These are phyloP conservation scores for Cercospora citrullina DNA, from an alignment of 2,329 filamentous ascomycete genomes.

Conservation along the genomic window DNA sequence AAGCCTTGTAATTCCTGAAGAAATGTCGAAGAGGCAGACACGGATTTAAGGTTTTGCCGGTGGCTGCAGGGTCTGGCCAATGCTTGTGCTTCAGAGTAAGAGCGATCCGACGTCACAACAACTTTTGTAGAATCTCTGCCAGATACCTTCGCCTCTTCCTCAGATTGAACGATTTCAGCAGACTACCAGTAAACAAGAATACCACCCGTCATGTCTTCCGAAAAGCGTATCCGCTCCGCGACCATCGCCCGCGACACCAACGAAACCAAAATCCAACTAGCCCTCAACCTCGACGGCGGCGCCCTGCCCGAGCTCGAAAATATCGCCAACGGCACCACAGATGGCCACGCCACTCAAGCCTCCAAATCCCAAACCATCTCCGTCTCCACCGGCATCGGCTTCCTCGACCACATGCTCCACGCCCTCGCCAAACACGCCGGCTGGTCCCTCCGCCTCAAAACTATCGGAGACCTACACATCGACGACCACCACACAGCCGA, in stretches of 20 bases:
- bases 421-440: conserved; percentile 93
- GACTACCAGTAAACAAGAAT: background rate
- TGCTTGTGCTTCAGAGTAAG: conserved; percentile 10
- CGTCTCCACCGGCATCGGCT: conserved; percentile 91
- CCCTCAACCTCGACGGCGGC: conserved; percentile 91
- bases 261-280: conserved; percentile 94
- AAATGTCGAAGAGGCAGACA: conserved; percentile 5
- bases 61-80: conserved; percentile 21
- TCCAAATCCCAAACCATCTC: conserved; percentile 83
- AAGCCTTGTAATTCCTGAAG: background rate
- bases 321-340: conserved; percentile 57
- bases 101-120: conserved; percentile 15
- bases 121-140: conserved; percentile 4
- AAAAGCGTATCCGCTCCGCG: conserved; percentile 61
- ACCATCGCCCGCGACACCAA: conserved; percentile 88
- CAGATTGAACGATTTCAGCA: background rate
- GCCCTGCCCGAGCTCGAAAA: conserved; percentile 44
- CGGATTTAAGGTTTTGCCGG: conserved; percentile 19
- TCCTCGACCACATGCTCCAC: conserved; percentile 98
- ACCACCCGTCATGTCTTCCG: conserved; percentile 30
- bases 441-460: conserved; percentile 82
- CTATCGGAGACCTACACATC: conserved; percentile 88
- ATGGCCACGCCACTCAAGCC: conserved; percentile 76
- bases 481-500: conserved; percentile 99
- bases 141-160: background rate